Percentiles rank a stretch among this genome's conserved stretches.
These are phyloP conservation scores for Rhynchosporium agropyri DNA, from an alignment of 2,329 filamentous ascomycete genomes.

Conservation along the genomic window DNA sequence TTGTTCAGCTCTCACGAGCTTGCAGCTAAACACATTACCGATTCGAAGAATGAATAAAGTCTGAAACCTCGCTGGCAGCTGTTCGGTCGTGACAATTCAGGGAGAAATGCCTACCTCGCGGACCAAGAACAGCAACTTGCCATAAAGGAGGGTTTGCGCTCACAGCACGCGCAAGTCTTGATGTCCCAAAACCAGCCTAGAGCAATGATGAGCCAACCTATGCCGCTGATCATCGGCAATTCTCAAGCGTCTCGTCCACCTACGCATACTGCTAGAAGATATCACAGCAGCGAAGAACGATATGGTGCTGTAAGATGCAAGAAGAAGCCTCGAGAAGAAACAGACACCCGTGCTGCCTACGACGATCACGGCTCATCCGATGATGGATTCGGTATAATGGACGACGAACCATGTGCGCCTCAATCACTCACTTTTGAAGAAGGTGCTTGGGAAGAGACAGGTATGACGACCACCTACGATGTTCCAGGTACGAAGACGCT, in stretches of 20 bases:
- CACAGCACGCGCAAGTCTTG: not conserved
- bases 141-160: conserved; percentile 8
- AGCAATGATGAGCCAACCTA: not conserved
- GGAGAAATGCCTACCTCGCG: conserved; percentile 3
- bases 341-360: too few species aligned
- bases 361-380: conserved; percentile 25
- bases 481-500: conserved; percentile 61
- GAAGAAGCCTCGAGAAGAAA: too few species aligned
- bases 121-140: not conserved
- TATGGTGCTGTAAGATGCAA: too few species aligned
- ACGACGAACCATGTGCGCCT: conserved; percentile 17
- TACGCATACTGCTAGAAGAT: not conserved
- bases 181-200: not conserved
- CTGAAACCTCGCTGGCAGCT: conserved; percentile 44
- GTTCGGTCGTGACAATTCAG: conserved; percentile 41
- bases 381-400: conserved; percentile 21
- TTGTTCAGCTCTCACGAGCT: conserved; percentile 39
- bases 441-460: conserved; percentile 59
- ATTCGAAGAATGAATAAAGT: conserved; percentile 18
- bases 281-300: too few species aligned
- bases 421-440: conserved; percentile 51
- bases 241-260: not conserved
- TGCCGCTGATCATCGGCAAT: not conserved
- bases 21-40: conserved; percentile 42
- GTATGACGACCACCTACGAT: conserved; percentile 61